Evolutionary conservation across 495 filamentous ascomycete genomes (phyloP), one percentile per base, ranked within the genome.

Genomic region (Schizothecium vesticola): DNA sequence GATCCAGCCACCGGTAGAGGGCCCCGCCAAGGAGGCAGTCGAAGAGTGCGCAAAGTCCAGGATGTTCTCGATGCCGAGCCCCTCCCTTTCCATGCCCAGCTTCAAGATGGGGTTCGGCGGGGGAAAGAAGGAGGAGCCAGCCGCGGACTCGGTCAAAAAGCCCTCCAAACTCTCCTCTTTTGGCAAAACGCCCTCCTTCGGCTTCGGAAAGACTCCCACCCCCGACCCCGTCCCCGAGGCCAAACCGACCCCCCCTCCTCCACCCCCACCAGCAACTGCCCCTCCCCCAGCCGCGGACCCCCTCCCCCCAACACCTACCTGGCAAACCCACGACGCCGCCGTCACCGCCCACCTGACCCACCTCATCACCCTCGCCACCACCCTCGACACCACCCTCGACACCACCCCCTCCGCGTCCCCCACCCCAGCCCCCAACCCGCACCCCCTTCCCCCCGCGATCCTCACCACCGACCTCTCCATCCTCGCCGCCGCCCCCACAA

Each of bases 391-490:
- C 9, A 9, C 43, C 11, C 26, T 56, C 23, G 10, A 43, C 24
- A 24, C n/a, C 61, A 13, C 19, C 51, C 10, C 31, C 11, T 33
- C 31, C 4, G 1, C 31, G 11, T 3, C 31, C 31, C 9, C 10
- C 31, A 43, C 19, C 61, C 12, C 43, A 59, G 11, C 33, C 58
- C 3, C 66, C 43, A 25, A 70, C 68, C 56, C 28, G 19, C 9
- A 13, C 16, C 28, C n/a, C 13, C 63, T 76, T 1, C 72, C 75
- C 2, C 24, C 68, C 13, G 70, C 71, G 3, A 43, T 74, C 28
- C 56, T 68, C 24, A 43, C 43, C 22, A 69, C 69, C 24, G 57
- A 73, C 26, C 66, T 70, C 28, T 60, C 29, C 36, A 70, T 63
- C 55, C 36, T 61, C 3, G 7, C 64, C 12, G 16, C 61, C 13